Evolutionary conservation across 2,329 filamentous ascomycete genomes (phyloP).

Genomic region (Pseudopyrenochaeta lycopersici): DNA sequence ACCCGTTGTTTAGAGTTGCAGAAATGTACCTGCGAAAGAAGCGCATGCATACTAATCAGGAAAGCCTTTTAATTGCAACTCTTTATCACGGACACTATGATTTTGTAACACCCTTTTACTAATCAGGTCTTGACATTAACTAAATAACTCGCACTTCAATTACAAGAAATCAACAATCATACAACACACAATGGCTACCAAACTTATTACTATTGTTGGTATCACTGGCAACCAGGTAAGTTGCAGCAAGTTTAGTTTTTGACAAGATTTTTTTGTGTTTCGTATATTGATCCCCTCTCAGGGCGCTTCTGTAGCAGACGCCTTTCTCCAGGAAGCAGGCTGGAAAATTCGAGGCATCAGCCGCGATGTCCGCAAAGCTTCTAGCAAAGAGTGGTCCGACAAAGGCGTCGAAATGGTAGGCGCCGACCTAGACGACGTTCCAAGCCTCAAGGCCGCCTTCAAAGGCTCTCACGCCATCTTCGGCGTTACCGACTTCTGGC

Average conservation of each 20-base stretch:
- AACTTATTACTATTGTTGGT: slow-evolving; percentile 26
- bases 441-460: slow-evolving; percentile 24
- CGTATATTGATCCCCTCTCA: slow-evolving; percentile 10
- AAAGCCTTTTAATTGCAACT: too few species aligned
- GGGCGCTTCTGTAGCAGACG: slow-evolving; percentile 29
- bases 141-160: too few species aligned
- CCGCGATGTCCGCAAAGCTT: slow-evolving; percentile 52
- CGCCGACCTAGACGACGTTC: slow-evolving; percentile 21
- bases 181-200: too few species aligned
- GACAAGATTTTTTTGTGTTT: not conserved
- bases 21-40: too few species aligned
- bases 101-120: too few species aligned
- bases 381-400: slow-evolving; percentile 39
- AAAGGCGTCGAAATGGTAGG: slow-evolving; percentile 28
- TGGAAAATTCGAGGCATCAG: slow-evolving; percentile 51
- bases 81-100: too few species aligned
- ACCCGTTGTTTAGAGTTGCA: too few species aligned
- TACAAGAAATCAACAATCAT: too few species aligned
- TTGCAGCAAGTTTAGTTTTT: not conserved
- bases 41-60: too few species aligned
- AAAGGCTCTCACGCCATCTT: slow-evolving; percentile 42
- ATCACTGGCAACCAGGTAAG: slow-evolving; percentile 28
- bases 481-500: slow-evolving; percentile 54
- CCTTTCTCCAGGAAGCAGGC: slow-evolving; percentile 30
- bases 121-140: too few species aligned